phyloP scores from a whole-genome alignment of 805 yeast genomes.

The Cephaloascus albidus region DNA sequence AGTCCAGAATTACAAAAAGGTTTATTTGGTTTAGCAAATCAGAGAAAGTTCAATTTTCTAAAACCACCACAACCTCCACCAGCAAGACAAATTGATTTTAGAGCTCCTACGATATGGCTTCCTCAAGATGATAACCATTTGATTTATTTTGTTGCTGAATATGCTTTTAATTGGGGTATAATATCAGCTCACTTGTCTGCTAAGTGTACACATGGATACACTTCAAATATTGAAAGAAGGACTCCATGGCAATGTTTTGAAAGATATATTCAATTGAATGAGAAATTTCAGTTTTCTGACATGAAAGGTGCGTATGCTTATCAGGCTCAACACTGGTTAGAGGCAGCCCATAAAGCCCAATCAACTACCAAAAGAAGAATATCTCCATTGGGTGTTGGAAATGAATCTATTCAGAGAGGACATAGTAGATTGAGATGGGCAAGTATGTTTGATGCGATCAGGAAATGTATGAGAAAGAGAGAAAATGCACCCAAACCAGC shows the following conservation, averaged over 20 bases:
- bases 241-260: conserved; percentile 99
- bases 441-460: conserved; percentile 90
- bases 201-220: conserved; percentile 57
- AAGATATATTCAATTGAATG: conserved; percentile 86
- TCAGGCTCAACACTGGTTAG: conserved; percentile 85
- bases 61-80: conserved; percentile 93
- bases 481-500: conserved; percentile 61
- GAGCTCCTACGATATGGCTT: conserved; percentile 93
- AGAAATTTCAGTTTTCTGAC: conserved; percentile 77
- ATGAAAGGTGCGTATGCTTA: conserved; percentile 81
- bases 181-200: conserved; percentile 74
- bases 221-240: conserved; percentile 85
- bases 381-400: conserved; percentile 88
- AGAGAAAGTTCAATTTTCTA: conserved; percentile 50
- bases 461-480: conserved; percentile 82
- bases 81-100: conserved; percentile 62
- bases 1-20: conserved; percentile 45
- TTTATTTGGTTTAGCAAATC: conserved; percentile 40
- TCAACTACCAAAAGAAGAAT: conserved; percentile 81
- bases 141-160: conserved; percentile 75
- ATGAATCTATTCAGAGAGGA: conserved; percentile 88
- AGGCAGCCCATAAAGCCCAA: conserved; percentile 83
- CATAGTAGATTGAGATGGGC: conserved; percentile 92
- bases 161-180: conserved; percentile 87
- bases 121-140: conserved; percentile 86